Evolutionary conservation across 1,139 yeast species (phyloP), one percentile per base, ranked within the genome.

Genomic region (Yamadazyma triangularis): DNA sequence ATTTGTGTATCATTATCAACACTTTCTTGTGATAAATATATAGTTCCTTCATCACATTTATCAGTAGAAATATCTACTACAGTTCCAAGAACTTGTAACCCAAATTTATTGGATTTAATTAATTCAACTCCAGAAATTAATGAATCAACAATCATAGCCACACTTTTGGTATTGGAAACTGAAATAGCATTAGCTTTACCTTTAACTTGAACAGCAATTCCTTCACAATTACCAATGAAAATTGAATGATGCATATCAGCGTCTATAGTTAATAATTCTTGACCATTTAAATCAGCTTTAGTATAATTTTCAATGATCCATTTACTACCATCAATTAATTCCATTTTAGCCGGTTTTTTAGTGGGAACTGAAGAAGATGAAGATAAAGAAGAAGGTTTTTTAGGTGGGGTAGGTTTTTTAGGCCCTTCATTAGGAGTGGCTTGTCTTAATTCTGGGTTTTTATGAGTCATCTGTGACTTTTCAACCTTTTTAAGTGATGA

Each of bases 131-230:
- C 93, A 4, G 96, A 81, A 32, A 93, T 86, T 44, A 88, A 76
- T 19, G 84, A 75, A 40, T 91, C 97, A 23, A 87, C 73, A 24
- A 91, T 81, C 25, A 93, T 66, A 10, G 89, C 95, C 26, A 79
- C 70, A 41, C 77, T 78, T 25, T 64, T 64, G 50, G 94, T 79
- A 36, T 81, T 81, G 39, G 85, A 81, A 38, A 91, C 52, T 2
- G 96, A 77, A 33, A 93, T 75, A 1, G 96, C 94, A 49, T 88
- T 89, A 36, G 88, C 87, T 56, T 91, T 91, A 39, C 98, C 98
- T 57, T 78, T 81, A 51, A 93, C 68, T 55, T 85, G 93, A 36
- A 93, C 62, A 9, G 95, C 80, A 28, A 77, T 64, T 37, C 81
- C 81, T 24, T 55, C 52, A 61, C 95, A 86, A 47, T 82, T 79